Evolutionary conservation across 192 early-diverging fungal genomes (phyloP).

Genomic region (Lunasporangiospora selenospora): DNA sequence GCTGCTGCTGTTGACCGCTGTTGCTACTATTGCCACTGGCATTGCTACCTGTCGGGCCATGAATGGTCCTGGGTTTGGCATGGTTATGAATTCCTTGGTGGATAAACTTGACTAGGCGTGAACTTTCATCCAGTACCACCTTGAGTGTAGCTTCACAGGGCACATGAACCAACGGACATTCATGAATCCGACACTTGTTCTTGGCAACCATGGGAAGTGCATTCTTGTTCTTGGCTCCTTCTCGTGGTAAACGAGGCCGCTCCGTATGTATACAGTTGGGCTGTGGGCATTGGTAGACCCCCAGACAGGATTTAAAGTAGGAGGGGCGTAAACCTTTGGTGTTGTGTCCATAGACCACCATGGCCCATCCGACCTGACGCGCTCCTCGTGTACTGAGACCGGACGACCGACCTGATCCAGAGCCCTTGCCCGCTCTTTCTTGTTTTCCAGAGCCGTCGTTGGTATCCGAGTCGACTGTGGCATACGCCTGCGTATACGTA

Average conservation of each 20-base stretch:
- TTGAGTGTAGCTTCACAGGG: not conserved
- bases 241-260: not conserved
- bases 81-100: too few species aligned
- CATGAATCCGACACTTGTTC: not conserved
- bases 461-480: not conserved
- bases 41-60: too few species aligned
- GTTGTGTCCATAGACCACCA: conserved; percentile 12
- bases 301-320: conserved; percentile 3
- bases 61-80: too few species aligned
- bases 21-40: too few species aligned
- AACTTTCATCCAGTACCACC: too few species aligned
- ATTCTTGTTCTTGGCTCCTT: not conserved
- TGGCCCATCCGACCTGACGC: not conserved
- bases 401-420: too few species aligned
- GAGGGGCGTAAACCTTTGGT: not conserved
- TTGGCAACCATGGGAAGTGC: not conserved
- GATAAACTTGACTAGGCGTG: too few species aligned
- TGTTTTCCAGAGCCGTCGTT: too few species aligned
- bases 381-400: not conserved
- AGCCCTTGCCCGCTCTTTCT: too few species aligned
- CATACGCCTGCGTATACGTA: not conserved
- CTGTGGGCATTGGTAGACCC: conserved; percentile 7
- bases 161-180: not conserved
- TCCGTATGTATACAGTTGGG: not conserved
- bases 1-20: too few species aligned